Conservation (phyloP, 2,329 filamentous ascomycete species). For the Huntiella omanensis region DNA sequence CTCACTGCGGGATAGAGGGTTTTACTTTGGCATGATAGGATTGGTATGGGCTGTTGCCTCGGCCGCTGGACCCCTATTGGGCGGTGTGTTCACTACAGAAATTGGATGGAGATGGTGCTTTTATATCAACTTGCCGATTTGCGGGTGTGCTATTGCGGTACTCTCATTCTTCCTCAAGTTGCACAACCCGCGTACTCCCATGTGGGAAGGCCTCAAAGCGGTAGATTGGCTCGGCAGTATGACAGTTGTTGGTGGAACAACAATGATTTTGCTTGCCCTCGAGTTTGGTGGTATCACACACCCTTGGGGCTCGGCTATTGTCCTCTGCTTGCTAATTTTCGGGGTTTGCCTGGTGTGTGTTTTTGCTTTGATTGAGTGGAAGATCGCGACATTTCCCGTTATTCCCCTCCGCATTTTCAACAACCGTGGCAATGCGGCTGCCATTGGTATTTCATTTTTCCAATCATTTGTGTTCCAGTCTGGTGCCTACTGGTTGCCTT, state of each 20-base stretch:
- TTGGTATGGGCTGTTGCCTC: slow-evolving; percentile 45
- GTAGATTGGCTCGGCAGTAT: slow-evolving; percentile 38
- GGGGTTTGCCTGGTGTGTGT: slow-evolving; percentile 42
- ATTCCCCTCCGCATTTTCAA: slow-evolving; percentile 58
- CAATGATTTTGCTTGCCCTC: slow-evolving; percentile 74
- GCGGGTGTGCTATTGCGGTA: slow-evolving; percentile 27
- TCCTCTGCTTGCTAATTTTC: slow-evolving; percentile 62
- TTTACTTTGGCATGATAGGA: slow-evolving; percentile 34
- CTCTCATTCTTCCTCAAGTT: slow-evolving; percentile 46
- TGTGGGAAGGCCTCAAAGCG: slow-evolving; percentile 42
- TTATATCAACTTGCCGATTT: slow-evolving; percentile 41
- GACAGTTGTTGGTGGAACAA: slow-evolving; percentile 53
- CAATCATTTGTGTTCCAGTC: slow-evolving; percentile 66
- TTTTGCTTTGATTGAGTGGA: slow-evolving; percentile 57
- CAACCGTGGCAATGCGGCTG: slow-evolving; percentile 43
- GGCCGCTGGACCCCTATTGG: slow-evolving; percentile 46
- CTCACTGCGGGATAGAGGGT: slow-evolving; percentile 29
- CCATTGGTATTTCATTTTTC: slow-evolving; percentile 47
- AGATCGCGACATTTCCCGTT: slow-evolving; percentile 55
- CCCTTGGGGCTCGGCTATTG: slow-evolving; percentile 57
- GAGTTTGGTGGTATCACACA: slow-evolving; percentile 62
- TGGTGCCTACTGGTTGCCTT: slow-evolving; percentile 59
- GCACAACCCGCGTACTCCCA: slow-evolving; percentile 46
- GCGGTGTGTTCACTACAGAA: slow-evolving; percentile 46
- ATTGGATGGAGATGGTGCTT: slow-evolving; percentile 54